A percentile compares a stretch with the other conserved stretches of the same genome.
Evolutionary conservation across 805 yeast species (phyloP).

Genomic region (Lachancea thermotolerans): DNA sequence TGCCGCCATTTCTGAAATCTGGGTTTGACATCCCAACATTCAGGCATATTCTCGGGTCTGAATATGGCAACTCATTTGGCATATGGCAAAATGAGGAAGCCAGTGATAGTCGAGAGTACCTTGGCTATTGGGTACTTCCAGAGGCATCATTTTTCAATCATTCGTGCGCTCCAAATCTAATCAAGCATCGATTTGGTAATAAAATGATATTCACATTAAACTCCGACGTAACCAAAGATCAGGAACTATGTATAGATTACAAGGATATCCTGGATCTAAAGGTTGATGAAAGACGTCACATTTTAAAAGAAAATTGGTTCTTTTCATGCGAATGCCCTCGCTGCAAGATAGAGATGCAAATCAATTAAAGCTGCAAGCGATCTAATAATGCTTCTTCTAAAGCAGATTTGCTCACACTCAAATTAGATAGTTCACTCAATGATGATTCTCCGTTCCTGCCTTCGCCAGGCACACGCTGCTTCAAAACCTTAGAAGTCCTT

Average conservation of each 20-base stretch:
- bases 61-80: conserved; percentile 64
- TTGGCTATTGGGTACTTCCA: conserved; percentile 57
- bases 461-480: conserved; percentile 8
- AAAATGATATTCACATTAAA: conserved; percentile 39
- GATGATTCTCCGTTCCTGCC: conserved; percentile 10
- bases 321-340: conserved; percentile 48
- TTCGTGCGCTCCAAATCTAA: conserved; percentile 53
- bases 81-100: conserved; percentile 47
- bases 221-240: conserved; percentile 35
- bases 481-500: conserved; percentile 24
- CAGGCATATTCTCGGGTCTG: conserved; percentile 48
- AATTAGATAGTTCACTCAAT: conserved; percentile 32
- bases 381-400: conserved; percentile 38
- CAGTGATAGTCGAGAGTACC: conserved; percentile 43
- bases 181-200: conserved; percentile 36
- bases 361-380: conserved; percentile 21
- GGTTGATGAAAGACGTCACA: conserved; percentile 36
- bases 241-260: conserved; percentile 54
- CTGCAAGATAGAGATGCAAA: conserved; percentile 29
- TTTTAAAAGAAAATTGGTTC: conserved; percentile 49
- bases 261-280: conserved; percentile 35
- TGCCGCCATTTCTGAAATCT: conserved; percentile 33
- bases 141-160: conserved; percentile 64
- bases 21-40: conserved; percentile 35
- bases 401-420: conserved; percentile 36